These are phyloP conservation scores for Heritiera littoralis DNA, from an alignment of 345 rosid species.

Conservation along the genomic window DNA sequence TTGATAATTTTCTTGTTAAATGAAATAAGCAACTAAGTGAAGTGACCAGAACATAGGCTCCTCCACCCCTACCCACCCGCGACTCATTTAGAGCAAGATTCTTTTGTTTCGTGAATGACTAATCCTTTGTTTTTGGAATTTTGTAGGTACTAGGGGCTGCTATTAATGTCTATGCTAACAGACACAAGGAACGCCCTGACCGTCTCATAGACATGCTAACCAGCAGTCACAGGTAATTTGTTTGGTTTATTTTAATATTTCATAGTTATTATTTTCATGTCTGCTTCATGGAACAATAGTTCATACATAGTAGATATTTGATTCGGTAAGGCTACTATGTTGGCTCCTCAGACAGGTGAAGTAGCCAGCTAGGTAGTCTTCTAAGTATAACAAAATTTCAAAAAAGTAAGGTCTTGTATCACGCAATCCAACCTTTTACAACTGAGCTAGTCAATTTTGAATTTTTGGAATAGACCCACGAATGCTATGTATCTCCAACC, in stretches of 20 bases:
- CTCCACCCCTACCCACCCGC: background rate
- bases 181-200: slow-evolving; percentile 96
- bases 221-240: slow-evolving; percentile 86
- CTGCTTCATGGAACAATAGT: background rate
- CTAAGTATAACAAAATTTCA: background rate
- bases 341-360: background rate
- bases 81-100: background rate
- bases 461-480: background rate
- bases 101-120: slow-evolving; percentile 17
- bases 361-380: background rate
- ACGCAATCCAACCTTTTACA: background rate
- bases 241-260: background rate
- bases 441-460: background rate
- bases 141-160: slow-evolving; percentile 93
- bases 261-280: background rate
- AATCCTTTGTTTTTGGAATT: slow-evolving; percentile 20
- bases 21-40: background rate
- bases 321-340: background rate
- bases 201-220: slow-evolving; percentile 96
- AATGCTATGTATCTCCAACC: background rate
- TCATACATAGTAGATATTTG: background rate
- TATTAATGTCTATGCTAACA: slow-evolving; percentile 89
- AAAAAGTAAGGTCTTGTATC: background rate
- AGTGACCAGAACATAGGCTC: background rate
- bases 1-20: background rate